Conservation (phyloP, 169 alveolate genomes). For the Cytauxzoon felis region DNA sequence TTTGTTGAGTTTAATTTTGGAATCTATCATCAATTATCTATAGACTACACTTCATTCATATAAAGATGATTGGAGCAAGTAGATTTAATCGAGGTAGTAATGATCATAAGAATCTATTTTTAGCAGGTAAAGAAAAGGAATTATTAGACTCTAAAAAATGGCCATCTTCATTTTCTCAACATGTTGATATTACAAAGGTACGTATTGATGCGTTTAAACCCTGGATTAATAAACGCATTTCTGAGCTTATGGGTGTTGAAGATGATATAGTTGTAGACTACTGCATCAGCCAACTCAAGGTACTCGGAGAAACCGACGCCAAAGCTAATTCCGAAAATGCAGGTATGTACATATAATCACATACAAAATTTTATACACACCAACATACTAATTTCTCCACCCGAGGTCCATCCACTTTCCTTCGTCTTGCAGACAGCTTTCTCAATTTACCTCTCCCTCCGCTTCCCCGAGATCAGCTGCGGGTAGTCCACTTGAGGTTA, state of each 20-base stretch:
- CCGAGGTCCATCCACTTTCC: background rate
- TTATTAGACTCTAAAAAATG: conserved; percentile 68
- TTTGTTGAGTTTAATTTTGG: too few species aligned
- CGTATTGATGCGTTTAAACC: conserved; percentile 66
- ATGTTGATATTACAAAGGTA: conserved; percentile 67
- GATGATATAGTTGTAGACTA: conserved; percentile 73
- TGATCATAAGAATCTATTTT: conserved; percentile 66
- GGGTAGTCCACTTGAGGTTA: too few species aligned
- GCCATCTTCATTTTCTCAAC: conserved; percentile 66
- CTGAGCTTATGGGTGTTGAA: conserved; percentile 75
- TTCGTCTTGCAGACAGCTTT: too few species aligned
- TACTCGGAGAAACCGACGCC: conserved; percentile 64
- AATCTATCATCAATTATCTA: too few species aligned
- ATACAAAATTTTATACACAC: too few species aligned
- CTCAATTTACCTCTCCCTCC: too few species aligned
- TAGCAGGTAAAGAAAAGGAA: conserved; percentile 74
- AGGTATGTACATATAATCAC: conserved; percentile 3
- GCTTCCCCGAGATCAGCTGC: too few species aligned
- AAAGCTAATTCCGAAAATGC: conserved; percentile 56
- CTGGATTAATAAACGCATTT: conserved; percentile 69
- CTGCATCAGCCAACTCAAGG: conserved; percentile 69
- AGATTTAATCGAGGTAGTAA: conserved; percentile 59
- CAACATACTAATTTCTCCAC: background rate
- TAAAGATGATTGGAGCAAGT: conserved; percentile 31
- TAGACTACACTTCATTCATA: background rate